These are phyloP conservation scores for Capsicum baccatum DNA, from an alignment of 257 asterid genomes.

Conservation along the genomic window DNA sequence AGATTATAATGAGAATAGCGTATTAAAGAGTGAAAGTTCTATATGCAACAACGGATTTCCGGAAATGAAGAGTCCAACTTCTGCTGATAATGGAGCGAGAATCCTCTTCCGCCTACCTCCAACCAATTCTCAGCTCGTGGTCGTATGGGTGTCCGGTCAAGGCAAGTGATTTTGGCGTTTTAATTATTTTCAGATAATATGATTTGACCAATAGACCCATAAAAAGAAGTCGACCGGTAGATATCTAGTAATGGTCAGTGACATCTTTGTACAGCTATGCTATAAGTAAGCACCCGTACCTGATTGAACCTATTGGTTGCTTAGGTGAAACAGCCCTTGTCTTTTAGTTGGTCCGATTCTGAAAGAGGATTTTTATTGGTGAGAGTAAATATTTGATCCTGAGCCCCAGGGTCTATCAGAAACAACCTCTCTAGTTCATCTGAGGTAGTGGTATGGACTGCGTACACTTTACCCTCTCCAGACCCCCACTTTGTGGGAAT, in stretches of 20 bases:
- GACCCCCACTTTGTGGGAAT: too few relatives aligned
- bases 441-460: too few relatives aligned
- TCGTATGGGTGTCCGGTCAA: conserved; percentile 77
- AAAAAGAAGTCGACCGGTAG: background rate
- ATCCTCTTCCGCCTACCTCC: conserved; percentile 93
- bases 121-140: conserved; percentile 89
- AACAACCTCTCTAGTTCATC: too few relatives aligned
- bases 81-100: conserved; percentile 66
- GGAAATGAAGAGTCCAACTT: conserved; percentile 61
- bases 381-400: too few relatives aligned
- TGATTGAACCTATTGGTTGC: conserved; percentile 4
- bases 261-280: background rate
- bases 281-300: background rate
- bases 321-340: background rate
- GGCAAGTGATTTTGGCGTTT: conserved; percentile 51
- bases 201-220: background rate
- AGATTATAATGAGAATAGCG: conserved; percentile 70
- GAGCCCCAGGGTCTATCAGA: too few relatives aligned
- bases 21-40: conserved; percentile 61
- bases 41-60: conserved; percentile 54
- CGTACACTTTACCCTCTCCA: too few relatives aligned
- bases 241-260: background rate
- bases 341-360: background rate
- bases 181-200: background rate
- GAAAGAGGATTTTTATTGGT: background rate